phyloP scores from a whole-genome alignment of 176 grass and related monocot species.

The Musa acuminata region DNA sequence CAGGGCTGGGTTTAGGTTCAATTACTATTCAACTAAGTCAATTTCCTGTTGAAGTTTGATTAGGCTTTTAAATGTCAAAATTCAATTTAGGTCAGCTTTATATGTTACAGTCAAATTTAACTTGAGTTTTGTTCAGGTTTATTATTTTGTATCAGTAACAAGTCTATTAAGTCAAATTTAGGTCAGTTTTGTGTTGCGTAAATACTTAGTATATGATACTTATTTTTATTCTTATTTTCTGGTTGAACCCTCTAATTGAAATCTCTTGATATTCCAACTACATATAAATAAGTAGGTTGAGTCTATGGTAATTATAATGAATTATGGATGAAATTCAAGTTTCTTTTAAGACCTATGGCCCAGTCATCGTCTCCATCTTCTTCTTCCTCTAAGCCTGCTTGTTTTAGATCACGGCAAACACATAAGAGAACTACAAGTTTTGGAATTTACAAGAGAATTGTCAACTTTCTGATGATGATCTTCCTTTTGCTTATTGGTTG shows the following conservation, averaged over 20 bases:
- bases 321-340: neutral
- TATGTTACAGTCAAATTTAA: neutral
- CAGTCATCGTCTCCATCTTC: neutral
- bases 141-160: no score
- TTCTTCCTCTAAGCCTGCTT: neutral
- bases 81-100: neutral
- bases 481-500: constrained; percentile 24
- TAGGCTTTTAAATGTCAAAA: neutral
- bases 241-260: neutral
- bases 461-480: constrained; percentile 37
- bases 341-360: neutral
- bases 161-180: neutral
- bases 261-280: neutral
- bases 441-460: constrained; percentile 31
- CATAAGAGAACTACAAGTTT: neutral
- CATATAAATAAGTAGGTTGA: neutral
- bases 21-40: no score
- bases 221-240: neutral
- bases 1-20: no score
- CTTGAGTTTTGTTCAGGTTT: neutral
- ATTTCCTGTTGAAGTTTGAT: neutral
- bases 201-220: neutral
- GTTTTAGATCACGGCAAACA: neutral
- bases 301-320: neutral
- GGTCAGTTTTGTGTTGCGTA: neutral